Percentiles rank a stretch among this genome's conserved stretches.
Evolutionary conservation across 495 filamentous ascomycete genomes (phyloP).

Genomic region (Glonium stellatum): DNA sequence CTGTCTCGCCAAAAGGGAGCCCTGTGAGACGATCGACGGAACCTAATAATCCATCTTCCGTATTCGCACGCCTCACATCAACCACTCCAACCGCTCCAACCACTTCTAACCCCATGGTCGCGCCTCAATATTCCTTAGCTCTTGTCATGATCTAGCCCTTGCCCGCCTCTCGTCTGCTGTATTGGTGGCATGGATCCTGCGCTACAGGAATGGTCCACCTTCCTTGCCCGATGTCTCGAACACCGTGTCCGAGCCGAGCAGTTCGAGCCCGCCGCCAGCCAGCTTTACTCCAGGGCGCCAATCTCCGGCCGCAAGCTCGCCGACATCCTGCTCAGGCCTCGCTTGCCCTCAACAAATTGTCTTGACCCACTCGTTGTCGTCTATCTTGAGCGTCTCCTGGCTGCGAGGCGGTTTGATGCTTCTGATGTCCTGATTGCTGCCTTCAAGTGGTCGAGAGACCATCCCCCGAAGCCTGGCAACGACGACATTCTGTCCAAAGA

Average conservation of each 20-base stretch:
- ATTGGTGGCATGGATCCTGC: constrained; percentile 22
- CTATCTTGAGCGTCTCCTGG: constrained; percentile 58
- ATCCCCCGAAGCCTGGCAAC: constrained; percentile 19
- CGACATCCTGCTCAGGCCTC: constrained; percentile 53
- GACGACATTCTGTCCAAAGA: constrained; percentile 11
- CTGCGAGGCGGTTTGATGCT: constrained; percentile 46
- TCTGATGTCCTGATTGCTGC: constrained; percentile 53
- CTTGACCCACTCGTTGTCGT: constrained; percentile 59
- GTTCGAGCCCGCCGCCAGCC: constrained; percentile 39
- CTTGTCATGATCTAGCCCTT: not conserved
- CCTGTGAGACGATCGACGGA: not conserved
- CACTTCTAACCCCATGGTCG: not conserved
- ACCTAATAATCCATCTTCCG: constrained; percentile 10
- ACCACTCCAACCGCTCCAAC: not conserved
- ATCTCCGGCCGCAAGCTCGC: constrained; percentile 46
- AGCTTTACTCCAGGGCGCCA: constrained; percentile 41
- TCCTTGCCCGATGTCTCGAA: constrained; percentile 42
- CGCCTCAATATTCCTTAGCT: not conserved
- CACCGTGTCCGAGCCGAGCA: constrained; percentile 41
- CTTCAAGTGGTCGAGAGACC: constrained; percentile 52
- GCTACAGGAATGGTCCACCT: constrained; percentile 41
- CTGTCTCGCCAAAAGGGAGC: too few species aligned
- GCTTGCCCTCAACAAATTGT: constrained; percentile 40
- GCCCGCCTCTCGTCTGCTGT: constrained; percentile 4
- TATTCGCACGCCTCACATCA: constrained; percentile 17